phyloP scores from a whole-genome alignment of 192 early-diverging fungal species.

The Umbelopsis ramanniana region DNA sequence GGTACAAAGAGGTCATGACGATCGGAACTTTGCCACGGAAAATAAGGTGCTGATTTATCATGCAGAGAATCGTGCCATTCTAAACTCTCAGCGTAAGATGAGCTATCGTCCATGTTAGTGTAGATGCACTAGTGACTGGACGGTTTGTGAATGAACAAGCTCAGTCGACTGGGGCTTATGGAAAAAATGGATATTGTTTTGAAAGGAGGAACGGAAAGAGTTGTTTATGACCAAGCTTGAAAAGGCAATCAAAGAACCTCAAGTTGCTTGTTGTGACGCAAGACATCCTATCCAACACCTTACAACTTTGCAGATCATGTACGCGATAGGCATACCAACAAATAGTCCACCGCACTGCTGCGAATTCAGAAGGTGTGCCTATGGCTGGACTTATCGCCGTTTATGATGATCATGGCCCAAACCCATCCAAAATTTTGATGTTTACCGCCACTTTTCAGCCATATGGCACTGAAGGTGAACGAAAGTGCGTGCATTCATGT shows the following conservation, averaged over 20 bases:
- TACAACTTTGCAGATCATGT: background rate
- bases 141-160: background rate
- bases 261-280: conserved; percentile 15
- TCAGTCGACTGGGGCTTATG: background rate
- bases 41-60: conserved; percentile 15
- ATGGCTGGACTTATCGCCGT: no score
- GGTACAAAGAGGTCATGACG: conserved; percentile 5
- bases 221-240: conserved; percentile 19
- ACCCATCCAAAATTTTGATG: no score
- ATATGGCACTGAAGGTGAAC: no score
- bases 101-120: conserved; percentile 15
- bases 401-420: no score
- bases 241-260: conserved; percentile 21
- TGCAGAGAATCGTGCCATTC: conserved; percentile 21
- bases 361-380: no score
- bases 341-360: background rate
- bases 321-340: background rate
- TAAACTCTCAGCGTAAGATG: conserved; percentile 16
- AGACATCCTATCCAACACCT: background rate
- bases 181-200: background rate
- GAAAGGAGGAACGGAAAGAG: background rate
- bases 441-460: no score
- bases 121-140: background rate
- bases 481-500: no score
- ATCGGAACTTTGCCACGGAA: conserved; percentile 20